Evolutionary conservation across 1,284 basidiomycete genomes (phyloP), one percentile per base, ranked within the genome.

Genomic region (Neonothopanus nambi): DNA sequence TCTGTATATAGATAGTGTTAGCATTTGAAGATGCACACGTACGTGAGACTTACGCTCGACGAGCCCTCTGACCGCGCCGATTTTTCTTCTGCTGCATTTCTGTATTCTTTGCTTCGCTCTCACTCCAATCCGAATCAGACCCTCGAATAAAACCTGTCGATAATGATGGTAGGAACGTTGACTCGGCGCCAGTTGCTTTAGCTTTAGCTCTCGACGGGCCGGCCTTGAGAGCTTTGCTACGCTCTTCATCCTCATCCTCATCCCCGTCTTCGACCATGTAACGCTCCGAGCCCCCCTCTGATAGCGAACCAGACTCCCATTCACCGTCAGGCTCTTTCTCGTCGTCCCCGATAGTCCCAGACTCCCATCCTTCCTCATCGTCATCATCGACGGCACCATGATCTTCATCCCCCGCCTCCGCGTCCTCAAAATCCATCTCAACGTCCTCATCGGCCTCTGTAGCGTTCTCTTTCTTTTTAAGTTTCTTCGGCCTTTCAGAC

Each of bases 161-260:
- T 24, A 98, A 82, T 0, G 91, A 89, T 18, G 95, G 95, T 2
- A 98, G 78, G 74, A 97, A 98, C 1, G 86, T 85, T 1, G 93
- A 95, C 46, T 67, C 55, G 28, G 53, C 41, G 38, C 42, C 57
- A 36, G 57, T 45, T 43, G 63, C 33, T 52, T 68, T 70, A 24
- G 57, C 51, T 59, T 66, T 67, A 20, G 60, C 50, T 20, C 44
- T 55, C 56, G 40, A 58, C 64, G 42, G 18, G 18, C 41, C 41
- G 15, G 43, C 35, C 11, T 28, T 23, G 26, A 33, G 41, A 48
- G 28, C 35, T 40, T 54, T 50, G 48, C 41, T 57, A 48, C 26
- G 48, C 36, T n/a, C 46, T n/a, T 12, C 23, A 35, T 37, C 37
- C 24, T 24, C 47, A 12, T 54, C 52, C 20, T 23, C 46, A 13